These are phyloP conservation scores for Fusarium nelsonii DNA, from an alignment of 2,329 filamentous ascomycete genomes.

Conservation along the genomic window DNA sequence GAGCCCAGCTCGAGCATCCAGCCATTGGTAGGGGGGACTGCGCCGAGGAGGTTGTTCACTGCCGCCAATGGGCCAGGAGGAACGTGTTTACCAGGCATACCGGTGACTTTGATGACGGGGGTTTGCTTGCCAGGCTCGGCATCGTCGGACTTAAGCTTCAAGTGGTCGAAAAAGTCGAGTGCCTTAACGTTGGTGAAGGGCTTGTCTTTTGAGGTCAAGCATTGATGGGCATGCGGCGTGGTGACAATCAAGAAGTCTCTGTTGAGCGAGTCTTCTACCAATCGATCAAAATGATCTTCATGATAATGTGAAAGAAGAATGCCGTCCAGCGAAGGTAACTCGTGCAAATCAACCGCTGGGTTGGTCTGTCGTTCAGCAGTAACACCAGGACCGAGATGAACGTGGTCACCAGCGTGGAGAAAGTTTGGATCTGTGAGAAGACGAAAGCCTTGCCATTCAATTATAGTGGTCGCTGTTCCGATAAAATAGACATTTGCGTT, in stretches of 20 bases:
- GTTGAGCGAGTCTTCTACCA: conserved; percentile 55
- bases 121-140: conserved; percentile 47
- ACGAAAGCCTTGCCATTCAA: conserved; percentile 65
- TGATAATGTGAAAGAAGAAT: conserved; percentile 75
- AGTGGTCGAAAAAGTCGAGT: conserved; percentile 67
- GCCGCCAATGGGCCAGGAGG: conserved; percentile 53
- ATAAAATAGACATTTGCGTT: conserved; percentile 63
- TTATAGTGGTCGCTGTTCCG: conserved; percentile 67
- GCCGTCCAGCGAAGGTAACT: conserved; percentile 69
- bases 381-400: conserved; percentile 74
- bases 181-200: conserved; percentile 67
- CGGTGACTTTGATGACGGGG: conserved; percentile 64
- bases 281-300: conserved; percentile 60
- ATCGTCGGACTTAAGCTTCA: conserved; percentile 45
- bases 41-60: conserved; percentile 55
- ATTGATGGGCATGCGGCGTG: conserved; percentile 70
- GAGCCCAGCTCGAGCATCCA: conserved; percentile 75
- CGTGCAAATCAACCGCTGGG: conserved; percentile 69
- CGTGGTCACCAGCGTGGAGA: conserved; percentile 73
- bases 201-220: conserved; percentile 61
- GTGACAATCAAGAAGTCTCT: conserved; percentile 72
- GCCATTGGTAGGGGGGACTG: conserved; percentile 73
- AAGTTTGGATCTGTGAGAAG: conserved; percentile 74
- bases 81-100: conserved; percentile 75
- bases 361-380: conserved; percentile 66